Percentiles rank a stretch among this genome's conserved stretches.
phyloP scores from a whole-genome alignment of 177 flowering plant species.

The Tripterygium wilfordii region DNA sequence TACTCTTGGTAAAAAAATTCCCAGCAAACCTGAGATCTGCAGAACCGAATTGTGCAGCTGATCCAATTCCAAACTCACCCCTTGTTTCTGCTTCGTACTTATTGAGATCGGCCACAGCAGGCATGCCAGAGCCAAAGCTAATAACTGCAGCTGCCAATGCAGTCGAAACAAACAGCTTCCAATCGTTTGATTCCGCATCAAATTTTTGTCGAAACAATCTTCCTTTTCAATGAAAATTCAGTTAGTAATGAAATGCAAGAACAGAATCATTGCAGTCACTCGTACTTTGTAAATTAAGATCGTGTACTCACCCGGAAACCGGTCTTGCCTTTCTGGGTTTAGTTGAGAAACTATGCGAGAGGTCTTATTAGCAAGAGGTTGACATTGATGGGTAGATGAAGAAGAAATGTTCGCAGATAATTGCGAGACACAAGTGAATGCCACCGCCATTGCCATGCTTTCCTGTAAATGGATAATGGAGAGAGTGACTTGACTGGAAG shows the following conservation, averaged over 20 bases:
- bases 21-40: slow-evolving; percentile 83
- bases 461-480: too few species aligned
- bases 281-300: too few species aligned
- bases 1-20: too few species aligned
- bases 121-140: slow-evolving; percentile 37
- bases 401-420: slow-evolving; percentile 19
- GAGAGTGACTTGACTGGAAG: too few species aligned
- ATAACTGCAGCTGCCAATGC: slow-evolving; percentile 71
- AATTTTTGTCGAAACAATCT: slow-evolving; percentile 4
- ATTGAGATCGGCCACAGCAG: slow-evolving; percentile 83
- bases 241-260: neutral
- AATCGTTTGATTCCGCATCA: slow-evolving; percentile 31
- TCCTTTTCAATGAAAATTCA: slow-evolving; percentile 9
- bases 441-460: slow-evolving; percentile 13
- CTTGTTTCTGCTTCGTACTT: slow-evolving; percentile 79
- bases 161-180: slow-evolving; percentile 51
- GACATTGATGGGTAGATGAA: slow-evolving; percentile 14
- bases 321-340: slow-evolving; percentile 4
- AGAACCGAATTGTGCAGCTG: slow-evolving; percentile 93
- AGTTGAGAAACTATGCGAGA: slow-evolving; percentile 3
- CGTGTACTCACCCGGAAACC: slow-evolving; percentile 3
- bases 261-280: neutral
- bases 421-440: slow-evolving; percentile 14
- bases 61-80: slow-evolving; percentile 96
- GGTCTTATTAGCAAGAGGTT: slow-evolving; percentile 9